Evolutionary conservation across 805 yeast genomes (phyloP).

Genomic region (Saturnispora sanitii): DNA sequence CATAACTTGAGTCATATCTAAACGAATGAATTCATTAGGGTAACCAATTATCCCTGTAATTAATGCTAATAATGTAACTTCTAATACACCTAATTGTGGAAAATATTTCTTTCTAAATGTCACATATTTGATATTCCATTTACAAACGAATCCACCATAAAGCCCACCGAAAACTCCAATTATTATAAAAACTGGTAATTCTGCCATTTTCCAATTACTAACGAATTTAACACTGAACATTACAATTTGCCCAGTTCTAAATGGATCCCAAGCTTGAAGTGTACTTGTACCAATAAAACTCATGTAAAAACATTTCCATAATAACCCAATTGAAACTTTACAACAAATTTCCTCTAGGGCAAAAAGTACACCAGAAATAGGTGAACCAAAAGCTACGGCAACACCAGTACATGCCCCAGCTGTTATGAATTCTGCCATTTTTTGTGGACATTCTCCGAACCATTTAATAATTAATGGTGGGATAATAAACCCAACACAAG

Average conservation of each 20-base stretch:
- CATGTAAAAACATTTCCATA: constrained; percentile 90
- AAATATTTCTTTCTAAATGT: constrained; percentile 68
- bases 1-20: constrained; percentile 97
- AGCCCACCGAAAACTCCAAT: constrained; percentile 88
- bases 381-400: constrained; percentile 95
- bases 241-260: constrained; percentile 89
- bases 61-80: constrained; percentile 56
- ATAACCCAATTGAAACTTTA: constrained; percentile 61
- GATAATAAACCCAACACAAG: constrained; percentile 83
- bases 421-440: constrained; percentile 51
- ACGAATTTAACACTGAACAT: constrained; percentile 87
- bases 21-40: constrained; percentile 66
- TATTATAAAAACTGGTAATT: constrained; percentile 67
- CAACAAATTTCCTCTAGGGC: constrained; percentile 84
- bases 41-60: constrained; percentile 72
- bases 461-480: constrained; percentile 39
- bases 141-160: constrained; percentile 71
- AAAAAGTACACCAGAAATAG: constrained; percentile 93
- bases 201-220: constrained; percentile 77
- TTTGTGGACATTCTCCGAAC: constrained; percentile 37
- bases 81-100: constrained; percentile 49
- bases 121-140: constrained; percentile 65
- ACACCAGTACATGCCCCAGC: constrained; percentile 98
- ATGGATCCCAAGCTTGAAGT: constrained; percentile 76
- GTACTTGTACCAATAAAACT: constrained; percentile 80